Evolutionary conservation across 2,329 filamentous ascomycete species (phyloP), one percentile per base, ranked within the genome.

Genomic region (Pezicula neosporulosa): DNA sequence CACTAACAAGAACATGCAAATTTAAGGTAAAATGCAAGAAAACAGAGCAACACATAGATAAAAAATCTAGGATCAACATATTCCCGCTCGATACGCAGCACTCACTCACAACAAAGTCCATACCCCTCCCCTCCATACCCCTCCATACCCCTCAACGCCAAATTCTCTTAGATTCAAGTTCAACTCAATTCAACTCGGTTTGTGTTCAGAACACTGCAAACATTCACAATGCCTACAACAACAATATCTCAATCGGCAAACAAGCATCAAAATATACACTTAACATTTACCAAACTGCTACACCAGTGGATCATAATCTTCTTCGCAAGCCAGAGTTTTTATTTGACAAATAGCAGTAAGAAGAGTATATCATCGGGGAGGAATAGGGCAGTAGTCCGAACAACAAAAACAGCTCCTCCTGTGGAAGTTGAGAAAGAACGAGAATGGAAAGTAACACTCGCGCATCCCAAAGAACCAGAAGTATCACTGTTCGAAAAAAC

Each of bases 211-310:
- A 21, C 21, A 21, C 21, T 5, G 3, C 21, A 5, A 21, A 3
- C 21, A 21, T 21, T 77, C 24, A 85, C 69, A 12, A 43, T 24
- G 21, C 4, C 39, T 37, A 13, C 35, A 37, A 37, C 35, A 37
- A 37, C 35, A 3, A 6, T 6, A 16, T 13, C 35, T 6, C 6
- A 3, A 37, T 3, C 35, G 12, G 4, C 16, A 37, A 16, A 37
- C 16, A 37, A 37, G 35, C 35, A 37, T 37, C 35, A 37, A 37
- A 3, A 37, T 6, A 37, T 37, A 37, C 12, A 37, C 35, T 16
- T 37, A 3, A 37, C 35, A 37, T 37, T 37, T 6, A 6, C 35
- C 35, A 37, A 37, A 3, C 35, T 37, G 35, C 35, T 37, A 16
- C 35, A 37, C 35, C 35, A 37, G 35, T 37, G 35, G 35, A 37